Evolutionary conservation across 768 basidiomycete species (phyloP), one percentile per base, ranked within the genome.

Genomic region (Rhizopogon salebrosus): DNA sequence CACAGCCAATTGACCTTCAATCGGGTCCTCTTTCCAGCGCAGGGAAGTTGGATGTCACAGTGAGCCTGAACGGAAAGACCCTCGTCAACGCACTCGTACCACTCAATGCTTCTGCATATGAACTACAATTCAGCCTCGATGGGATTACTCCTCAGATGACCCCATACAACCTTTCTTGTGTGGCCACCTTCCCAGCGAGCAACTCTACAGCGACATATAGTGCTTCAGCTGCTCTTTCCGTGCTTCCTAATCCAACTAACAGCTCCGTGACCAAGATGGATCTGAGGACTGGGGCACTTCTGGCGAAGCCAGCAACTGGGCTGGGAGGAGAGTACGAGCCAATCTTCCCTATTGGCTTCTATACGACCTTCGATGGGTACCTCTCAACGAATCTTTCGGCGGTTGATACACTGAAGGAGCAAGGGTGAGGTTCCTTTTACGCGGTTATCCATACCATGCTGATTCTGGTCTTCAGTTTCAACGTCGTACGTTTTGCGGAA

Each of bases 191-290:
- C 62, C 57, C 4, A 60, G 69, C 29, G 66, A 78, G 4, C 77
- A 62, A 6, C 55, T 74, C 53, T 62, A 67, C 24, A 73, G 76
- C 56, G 65, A 73, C 64, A 4, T 84, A 79, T 58, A 67, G 62
- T 3, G 70, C 79, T 3, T 69, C 71, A 2, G 71, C 77, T 0
- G 59, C 70, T 6, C 62, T 87, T 45, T 75, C 75, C 1, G 77
- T 76, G 50, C 66, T 84, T 31, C 81, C 82, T 4, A 63, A 72
- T 24, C 79, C 75, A 0, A 70, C 64, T 1, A 78, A 79, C 51
- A 75, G 78, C 13, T 77, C 78, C 2, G 82, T 81, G n/a, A 82
- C 82, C 0, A 84, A 83, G 60, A 79, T 83, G 75, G 82, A 83
- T 61, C 65, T 78, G 45, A 73, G 81, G 31, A 84, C 80, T 4